A percentile compares a stretch with the other conserved stretches of the same genome.
phyloP scores from a whole-genome alignment of 192 early-diverging fungal genomes.

The Backusella parvicylindrica region DNA sequence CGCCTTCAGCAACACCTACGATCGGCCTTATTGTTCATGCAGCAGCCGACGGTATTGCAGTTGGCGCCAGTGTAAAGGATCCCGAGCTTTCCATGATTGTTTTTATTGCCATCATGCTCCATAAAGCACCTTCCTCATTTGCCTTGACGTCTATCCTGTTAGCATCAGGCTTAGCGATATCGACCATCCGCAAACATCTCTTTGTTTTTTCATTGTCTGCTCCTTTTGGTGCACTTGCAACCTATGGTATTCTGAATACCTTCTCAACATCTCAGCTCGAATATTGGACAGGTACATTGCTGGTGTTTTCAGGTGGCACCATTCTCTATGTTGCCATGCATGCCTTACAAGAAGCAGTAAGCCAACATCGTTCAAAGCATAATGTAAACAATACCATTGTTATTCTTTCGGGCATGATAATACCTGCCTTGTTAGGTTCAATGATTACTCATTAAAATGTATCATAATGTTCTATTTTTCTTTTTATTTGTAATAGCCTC shows the following conservation, averaged over 20 bases:
- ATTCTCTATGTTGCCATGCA: slow-evolving; percentile 91
- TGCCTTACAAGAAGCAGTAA: slow-evolving; percentile 47
- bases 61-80: slow-evolving; percentile 79
- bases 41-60: slow-evolving; percentile 90
- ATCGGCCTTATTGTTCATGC: slow-evolving; percentile 93
- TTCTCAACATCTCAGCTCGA: slow-evolving; percentile 32
- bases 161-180: slow-evolving; percentile 62
- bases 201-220: slow-evolving; percentile 80
- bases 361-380: neutral
- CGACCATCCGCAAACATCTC: slow-evolving; percentile 72
- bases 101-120: slow-evolving; percentile 92
- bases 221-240: slow-evolving; percentile 74
- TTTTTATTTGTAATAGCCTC: neutral
- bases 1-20: slow-evolving; percentile 48
- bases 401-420: slow-evolving; percentile 28
- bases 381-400: slow-evolving; percentile 5
- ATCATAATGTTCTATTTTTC: neutral
- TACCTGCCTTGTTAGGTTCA: slow-evolving; percentile 20
- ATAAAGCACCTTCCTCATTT: slow-evolving; percentile 95
- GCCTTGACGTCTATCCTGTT: slow-evolving; percentile 85
- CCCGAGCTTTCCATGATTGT: slow-evolving; percentile 70
- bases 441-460: slow-evolving; percentile 25
- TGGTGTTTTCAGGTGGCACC: slow-evolving; percentile 87
- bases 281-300: slow-evolving; percentile 76
- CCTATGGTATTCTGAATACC: slow-evolving; percentile 34